Conservation (phyloP, 2,329 filamentous ascomycete genomes). For the Knufia petricola region DNA sequence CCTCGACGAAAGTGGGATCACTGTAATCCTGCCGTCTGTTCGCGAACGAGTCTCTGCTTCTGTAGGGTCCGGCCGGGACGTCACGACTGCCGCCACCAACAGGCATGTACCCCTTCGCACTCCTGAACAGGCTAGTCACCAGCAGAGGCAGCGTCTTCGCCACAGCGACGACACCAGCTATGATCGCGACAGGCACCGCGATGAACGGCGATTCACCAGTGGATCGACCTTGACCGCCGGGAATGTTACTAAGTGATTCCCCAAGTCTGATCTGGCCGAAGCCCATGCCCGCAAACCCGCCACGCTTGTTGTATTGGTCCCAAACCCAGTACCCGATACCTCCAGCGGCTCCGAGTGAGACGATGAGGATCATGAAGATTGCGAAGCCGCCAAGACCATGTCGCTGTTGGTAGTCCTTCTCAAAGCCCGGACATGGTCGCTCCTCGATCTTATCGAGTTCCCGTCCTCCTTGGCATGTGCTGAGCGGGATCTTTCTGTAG, state of each 20-base stretch:
- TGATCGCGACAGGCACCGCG: conserved; percentile 66
- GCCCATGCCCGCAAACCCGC: conserved; percentile 51
- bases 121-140: conserved; percentile 62
- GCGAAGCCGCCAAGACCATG: conserved; percentile 60
- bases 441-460: conserved; percentile 61
- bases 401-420: conserved; percentile 70
- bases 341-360: conserved; percentile 62
- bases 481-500: conserved; percentile 80
- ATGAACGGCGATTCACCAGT: conserved; percentile 65
- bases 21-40: conserved; percentile 62
- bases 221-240: conserved; percentile 23
- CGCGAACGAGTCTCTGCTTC: conserved; percentile 80
- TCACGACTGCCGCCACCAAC: conserved; percentile 37
- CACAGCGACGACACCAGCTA: conserved; percentile 72
- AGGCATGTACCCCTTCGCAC: conserved; percentile 42
- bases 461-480: conserved; percentile 68
- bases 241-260: conserved; percentile 39
- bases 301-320: conserved; percentile 53
- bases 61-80: conserved; percentile 55
- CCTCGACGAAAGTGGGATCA: conserved; percentile 79
- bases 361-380: conserved; percentile 75
- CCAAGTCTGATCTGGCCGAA: conserved; percentile 89
- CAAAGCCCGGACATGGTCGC: conserved; percentile 64
- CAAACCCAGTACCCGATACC: conserved; percentile 65
- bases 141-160: conserved; percentile 66